Evolutionary conservation across 768 basidiomycete species (phyloP), one percentile per base, ranked within the genome.

Genomic region (Serendipita sp.): DNA sequence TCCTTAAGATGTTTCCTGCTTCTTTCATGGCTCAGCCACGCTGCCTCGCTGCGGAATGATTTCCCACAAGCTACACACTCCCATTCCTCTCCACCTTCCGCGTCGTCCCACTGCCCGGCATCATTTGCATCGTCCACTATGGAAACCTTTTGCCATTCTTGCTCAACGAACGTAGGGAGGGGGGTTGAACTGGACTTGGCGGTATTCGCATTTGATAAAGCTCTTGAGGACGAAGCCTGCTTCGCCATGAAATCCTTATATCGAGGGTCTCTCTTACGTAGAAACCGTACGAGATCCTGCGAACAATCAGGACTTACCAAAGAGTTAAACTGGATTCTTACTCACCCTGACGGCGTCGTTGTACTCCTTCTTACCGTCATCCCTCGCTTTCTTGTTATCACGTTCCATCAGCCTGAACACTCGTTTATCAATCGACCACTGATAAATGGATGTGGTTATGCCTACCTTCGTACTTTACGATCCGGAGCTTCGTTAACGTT

Each of bases 11-110:
- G 96, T 73, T 92, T 96, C 74, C 88, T 88, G 73, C 93, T 96
- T 67, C 93, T 79, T 73, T 98, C 96, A 67, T 98, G 96, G 72
- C 92, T 97, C 68, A 85, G 79, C 94, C 94, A 99, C 3, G 92
- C 90, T 0, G 91, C 89, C 69, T 97, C 93, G 67, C 86, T 92
- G 70, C 86, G 77, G 71, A 97, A 98, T 0, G 80, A 79, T 76
- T 96, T 97, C 33, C 81, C 78, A 69, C 96, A 99, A 5, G 85
- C 94, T n/a, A 97, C 86, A 70, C 96, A 99, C 72, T 95, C 93
- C 85, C 87, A 92, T 70, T 88, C 88, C 69, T 91, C 88, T 3
- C 80, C 74, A 65, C 85, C 81, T 33, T 82, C 82, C 1, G 80
- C 87, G 5, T 78, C 78, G 2, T 83, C 84, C 85, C 86, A 89